phyloP scores from a whole-genome alignment of 2,329 filamentous ascomycete species.

The Monosporascus ibericus region DNA sequence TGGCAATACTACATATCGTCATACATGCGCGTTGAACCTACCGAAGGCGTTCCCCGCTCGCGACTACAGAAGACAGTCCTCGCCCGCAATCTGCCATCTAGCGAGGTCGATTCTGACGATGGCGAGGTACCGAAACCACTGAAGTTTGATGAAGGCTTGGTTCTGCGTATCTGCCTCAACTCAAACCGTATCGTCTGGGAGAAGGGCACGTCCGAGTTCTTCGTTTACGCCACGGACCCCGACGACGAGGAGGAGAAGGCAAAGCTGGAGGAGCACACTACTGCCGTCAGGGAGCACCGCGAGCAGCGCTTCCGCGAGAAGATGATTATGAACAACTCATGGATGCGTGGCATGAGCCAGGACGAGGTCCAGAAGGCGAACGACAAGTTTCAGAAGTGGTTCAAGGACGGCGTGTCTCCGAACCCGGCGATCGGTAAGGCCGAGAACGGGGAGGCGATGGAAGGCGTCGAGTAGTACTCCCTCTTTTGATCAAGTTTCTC shows the following conservation, averaged over 20 bases:
- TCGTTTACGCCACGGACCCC: constrained; percentile 63
- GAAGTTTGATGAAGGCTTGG: constrained; percentile 60
- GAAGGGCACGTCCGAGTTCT: constrained; percentile 63
- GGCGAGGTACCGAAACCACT: constrained; percentile 56
- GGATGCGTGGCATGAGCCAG: constrained; percentile 73
- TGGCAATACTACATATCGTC: constrained; percentile 98
- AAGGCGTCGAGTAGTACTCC: constrained; percentile 12
- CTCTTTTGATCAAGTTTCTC: background rate
- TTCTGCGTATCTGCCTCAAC: constrained; percentile 69
- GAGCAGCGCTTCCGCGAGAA: constrained; percentile 70
- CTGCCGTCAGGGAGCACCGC: constrained; percentile 53
- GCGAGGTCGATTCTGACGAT: constrained; percentile 58
- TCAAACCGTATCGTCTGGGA: constrained; percentile 77
- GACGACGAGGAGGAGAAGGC: constrained; percentile 60
- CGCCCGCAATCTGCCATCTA: constrained; percentile 60
- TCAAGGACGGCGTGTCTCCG: constrained; percentile 41
- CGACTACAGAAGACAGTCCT: constrained; percentile 64
- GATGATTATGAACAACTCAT: constrained; percentile 73
- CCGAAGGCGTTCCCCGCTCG: constrained; percentile 65
- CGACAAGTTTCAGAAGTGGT: constrained; percentile 53
- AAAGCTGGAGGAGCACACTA: constrained; percentile 55
- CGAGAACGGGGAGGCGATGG: constrained; percentile 14
- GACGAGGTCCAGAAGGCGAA: constrained; percentile 71
- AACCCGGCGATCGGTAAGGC: constrained; percentile 22
- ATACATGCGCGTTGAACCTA: constrained; percentile 82